Conservation (phyloP, 306 rosid species). For the Lablab purpureus region DNA sequence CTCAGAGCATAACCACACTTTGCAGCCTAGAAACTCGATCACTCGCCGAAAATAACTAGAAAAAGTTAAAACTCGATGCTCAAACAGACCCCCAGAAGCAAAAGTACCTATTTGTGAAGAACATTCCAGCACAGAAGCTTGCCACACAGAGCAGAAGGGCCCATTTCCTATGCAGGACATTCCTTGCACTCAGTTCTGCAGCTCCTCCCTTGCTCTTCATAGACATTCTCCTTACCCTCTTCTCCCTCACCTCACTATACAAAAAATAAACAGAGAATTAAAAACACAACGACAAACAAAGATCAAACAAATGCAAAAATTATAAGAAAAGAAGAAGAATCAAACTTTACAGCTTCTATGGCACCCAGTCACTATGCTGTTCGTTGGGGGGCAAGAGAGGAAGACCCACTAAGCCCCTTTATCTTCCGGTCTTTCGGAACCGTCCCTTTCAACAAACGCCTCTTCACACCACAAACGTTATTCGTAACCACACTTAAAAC, state of each 20-base stretch:
- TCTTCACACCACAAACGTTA: conserved; percentile 20
- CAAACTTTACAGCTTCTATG: conserved; percentile 40
- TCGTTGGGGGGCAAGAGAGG: conserved; percentile 42
- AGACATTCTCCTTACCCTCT: conserved; percentile 55
- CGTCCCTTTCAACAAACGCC: conserved; percentile 45
- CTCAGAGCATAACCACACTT: neutral
- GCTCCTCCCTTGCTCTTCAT: conserved; percentile 70
- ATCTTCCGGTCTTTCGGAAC: conserved; percentile 43
- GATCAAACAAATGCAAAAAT: conserved; percentile 23
- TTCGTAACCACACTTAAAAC: neutral
- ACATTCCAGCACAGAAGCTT: conserved; percentile 89
- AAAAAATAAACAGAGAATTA: neutral
- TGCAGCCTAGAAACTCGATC: conserved; percentile 35
- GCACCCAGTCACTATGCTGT: conserved; percentile 14
- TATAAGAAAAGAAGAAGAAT: conserved; percentile 23
- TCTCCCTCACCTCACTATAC: conserved; percentile 32
- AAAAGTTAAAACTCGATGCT: conserved; percentile 37
- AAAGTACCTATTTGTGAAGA: conserved; percentile 77
- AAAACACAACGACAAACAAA: neutral
- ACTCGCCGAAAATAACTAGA: neutral
- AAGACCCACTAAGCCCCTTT: conserved; percentile 40
- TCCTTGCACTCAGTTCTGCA: conserved; percentile 54
- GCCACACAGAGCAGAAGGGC: conserved; percentile 73
- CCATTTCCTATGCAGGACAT: conserved; percentile 66
- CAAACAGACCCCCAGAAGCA: conserved; percentile 51